A percentile compares a stretch with the other conserved stretches of the same genome.
Conservation (phyloP, 306 rosid genomes). For the Cucumis melo region DNA sequence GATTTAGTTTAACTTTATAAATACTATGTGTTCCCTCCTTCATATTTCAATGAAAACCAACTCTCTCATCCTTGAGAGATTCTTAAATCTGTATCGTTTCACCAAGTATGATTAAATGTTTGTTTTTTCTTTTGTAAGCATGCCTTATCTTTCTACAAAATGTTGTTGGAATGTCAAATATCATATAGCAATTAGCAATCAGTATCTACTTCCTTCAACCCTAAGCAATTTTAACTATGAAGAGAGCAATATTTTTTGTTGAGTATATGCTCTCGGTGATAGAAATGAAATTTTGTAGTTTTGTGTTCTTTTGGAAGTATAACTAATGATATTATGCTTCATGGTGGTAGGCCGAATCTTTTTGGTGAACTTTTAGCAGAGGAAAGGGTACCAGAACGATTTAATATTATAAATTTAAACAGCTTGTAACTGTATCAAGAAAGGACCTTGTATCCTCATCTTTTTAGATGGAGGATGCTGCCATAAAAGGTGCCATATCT, state of each 20-base stretch:
- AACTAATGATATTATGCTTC: background rate
- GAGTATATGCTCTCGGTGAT: background rate
- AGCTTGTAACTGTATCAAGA: background rate
- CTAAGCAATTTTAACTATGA: background rate
- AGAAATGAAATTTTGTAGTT: background rate
- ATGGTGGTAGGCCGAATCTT: background rate
- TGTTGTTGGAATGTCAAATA: background rate
- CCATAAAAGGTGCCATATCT: background rate
- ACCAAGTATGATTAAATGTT: background rate
- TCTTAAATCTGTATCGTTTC: no score
- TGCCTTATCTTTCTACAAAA: background rate
- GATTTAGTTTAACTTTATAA: no score
- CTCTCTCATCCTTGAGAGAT: no score
- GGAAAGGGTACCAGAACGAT: background rate
- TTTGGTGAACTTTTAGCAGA: background rate
- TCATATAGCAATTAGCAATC: background rate
- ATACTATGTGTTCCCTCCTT: no score
- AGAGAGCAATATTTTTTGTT: background rate
- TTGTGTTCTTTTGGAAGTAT: background rate
- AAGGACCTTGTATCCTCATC: background rate
- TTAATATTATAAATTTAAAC: background rate
- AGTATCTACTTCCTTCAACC: background rate
- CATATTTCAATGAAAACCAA: no score
- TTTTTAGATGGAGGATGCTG: background rate
- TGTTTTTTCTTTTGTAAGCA: background rate